Percentiles rank a stretch among this genome's conserved stretches.
Evolutionary conservation across 2,329 filamentous ascomycete genomes (phyloP).

Genomic region (Scytalidium lignicola): DNA sequence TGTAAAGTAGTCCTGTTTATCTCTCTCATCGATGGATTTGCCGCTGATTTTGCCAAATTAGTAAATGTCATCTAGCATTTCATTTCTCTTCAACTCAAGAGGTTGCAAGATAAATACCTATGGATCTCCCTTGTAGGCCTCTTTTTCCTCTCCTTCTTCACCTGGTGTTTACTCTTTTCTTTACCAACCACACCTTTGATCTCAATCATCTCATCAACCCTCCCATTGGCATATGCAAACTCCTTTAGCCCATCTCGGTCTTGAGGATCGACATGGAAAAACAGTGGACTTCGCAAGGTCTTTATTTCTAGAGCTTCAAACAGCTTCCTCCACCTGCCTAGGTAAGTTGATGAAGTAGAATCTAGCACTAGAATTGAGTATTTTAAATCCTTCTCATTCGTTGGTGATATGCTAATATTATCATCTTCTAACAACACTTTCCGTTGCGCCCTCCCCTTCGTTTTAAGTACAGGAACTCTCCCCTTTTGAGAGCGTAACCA

Average conservation of each 20-base stretch:
- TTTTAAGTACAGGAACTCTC: neutral
- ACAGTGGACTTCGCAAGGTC: conserved; percentile 73
- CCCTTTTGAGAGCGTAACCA: conserved; percentile 48
- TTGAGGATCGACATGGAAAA: conserved; percentile 73
- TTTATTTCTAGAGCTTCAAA: conserved; percentile 66
- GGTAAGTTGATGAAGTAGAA: neutral
- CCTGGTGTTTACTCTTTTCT: conserved; percentile 73
- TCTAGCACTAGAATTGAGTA: neutral
- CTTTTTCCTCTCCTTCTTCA: conserved; percentile 51
- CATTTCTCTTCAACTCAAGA: no score
- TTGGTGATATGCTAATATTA: neutral
- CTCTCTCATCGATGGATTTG: conserved; percentile 53
- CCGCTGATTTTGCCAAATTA: conserved; percentile 27
- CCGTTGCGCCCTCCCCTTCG: conserved; percentile 1
- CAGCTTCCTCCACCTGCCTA: conserved; percentile 55
- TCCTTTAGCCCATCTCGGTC: conserved; percentile 70
- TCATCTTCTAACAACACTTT: conserved; percentile 35
- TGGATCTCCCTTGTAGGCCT: neutral
- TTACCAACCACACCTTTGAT: conserved; percentile 72
- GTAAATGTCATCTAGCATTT: neutral
- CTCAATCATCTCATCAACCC: conserved; percentile 62
- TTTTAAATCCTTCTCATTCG: conserved; percentile 36
- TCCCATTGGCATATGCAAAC: conserved; percentile 56
- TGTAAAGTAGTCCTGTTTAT: conserved; percentile 65
- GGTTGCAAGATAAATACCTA: conserved; percentile 32